Evolutionary conservation across 176 grass and related monocot species (phyloP).

Genomic region (Tillandsia leiboldiana): DNA sequence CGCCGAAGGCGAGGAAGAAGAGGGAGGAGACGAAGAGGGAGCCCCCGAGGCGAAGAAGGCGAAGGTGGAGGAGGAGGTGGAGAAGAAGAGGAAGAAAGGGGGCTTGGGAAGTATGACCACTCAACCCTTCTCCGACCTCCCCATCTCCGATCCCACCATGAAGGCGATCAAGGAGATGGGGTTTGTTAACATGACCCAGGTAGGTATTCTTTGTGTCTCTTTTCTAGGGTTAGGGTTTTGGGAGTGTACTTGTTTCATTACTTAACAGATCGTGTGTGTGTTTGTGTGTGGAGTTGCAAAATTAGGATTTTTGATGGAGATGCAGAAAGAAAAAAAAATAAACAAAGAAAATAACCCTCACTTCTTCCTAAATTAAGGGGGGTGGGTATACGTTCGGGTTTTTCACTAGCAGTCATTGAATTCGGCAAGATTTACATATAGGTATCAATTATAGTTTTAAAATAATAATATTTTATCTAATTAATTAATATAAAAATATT

Average conservation of each 20-base stretch:
- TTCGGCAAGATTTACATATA: no score
- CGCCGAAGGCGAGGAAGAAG: not conserved
- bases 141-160: constrained; percentile 29
- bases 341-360: no score
- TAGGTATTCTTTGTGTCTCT: not conserved
- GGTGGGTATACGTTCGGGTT: no score
- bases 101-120: constrained; percentile 30
- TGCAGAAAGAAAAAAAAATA: no score
- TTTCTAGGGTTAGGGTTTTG: not conserved
- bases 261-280: not conserved
- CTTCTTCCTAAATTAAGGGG: no score
- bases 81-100: constrained; percentile 24
- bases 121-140: constrained; percentile 25
- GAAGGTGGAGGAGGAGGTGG: constrained; percentile 5
- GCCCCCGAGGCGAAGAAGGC: constrained; percentile 15
- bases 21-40: not conserved
- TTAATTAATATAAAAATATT: no score
- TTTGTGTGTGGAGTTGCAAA: not conserved
- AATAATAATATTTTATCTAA: no score
- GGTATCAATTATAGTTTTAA: no score
- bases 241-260: not conserved
- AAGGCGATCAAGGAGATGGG: constrained; percentile 37
- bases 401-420: no score
- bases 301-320: not conserved
- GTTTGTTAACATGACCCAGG: constrained; percentile 51